A percentile compares a stretch with the other conserved stretches of the same genome.
phyloP scores from a whole-genome alignment of 371 early-diverging fungal genomes.

The Mortierella sp. region DNA sequence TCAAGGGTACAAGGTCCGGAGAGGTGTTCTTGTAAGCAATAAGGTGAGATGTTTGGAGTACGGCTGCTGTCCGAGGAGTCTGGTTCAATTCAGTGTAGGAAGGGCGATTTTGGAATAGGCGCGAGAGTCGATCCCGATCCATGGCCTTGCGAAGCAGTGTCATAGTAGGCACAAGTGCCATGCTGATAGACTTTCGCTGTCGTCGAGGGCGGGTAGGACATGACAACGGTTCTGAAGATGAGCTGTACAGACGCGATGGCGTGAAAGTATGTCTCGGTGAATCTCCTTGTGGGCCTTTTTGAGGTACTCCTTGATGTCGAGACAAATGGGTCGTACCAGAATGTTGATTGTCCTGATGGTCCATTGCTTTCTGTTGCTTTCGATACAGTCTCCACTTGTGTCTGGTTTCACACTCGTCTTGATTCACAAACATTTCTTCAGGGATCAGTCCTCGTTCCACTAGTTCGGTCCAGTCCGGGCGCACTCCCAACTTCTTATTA shows the following conservation, averaged over 20 bases:
- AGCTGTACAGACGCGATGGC: background rate
- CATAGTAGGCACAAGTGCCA: constrained; percentile 31
- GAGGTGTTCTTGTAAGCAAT: constrained; percentile 22
- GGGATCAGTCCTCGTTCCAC: constrained; percentile 37
- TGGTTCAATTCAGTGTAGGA: constrained; percentile 24
- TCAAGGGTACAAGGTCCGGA: constrained; percentile 20
- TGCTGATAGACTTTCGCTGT: constrained; percentile 31
- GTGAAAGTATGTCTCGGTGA: too few relatives aligned
- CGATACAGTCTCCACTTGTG: constrained; percentile 18
- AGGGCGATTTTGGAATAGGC: constrained; percentile 35
- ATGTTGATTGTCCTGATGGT: background rate
- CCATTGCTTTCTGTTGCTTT: constrained; percentile 8
- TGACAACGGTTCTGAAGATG: background rate
- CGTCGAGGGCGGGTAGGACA: constrained; percentile 6
- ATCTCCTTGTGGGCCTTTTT: too few relatives aligned
- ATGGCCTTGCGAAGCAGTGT: constrained; percentile 31
- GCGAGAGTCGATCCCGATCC: constrained; percentile 40
- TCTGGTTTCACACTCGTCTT: constrained; percentile 23
- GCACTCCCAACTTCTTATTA: constrained; percentile 15
- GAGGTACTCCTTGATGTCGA: too few relatives aligned
- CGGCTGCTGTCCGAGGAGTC: constrained; percentile 19
- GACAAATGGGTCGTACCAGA: too few relatives aligned
- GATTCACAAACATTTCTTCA: constrained; percentile 35
- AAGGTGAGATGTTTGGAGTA: constrained; percentile 27
- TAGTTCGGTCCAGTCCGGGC: constrained; percentile 35